phyloP scores from a whole-genome alignment of 371 early-diverging fungal species.

The Mortierella sp. region DNA sequence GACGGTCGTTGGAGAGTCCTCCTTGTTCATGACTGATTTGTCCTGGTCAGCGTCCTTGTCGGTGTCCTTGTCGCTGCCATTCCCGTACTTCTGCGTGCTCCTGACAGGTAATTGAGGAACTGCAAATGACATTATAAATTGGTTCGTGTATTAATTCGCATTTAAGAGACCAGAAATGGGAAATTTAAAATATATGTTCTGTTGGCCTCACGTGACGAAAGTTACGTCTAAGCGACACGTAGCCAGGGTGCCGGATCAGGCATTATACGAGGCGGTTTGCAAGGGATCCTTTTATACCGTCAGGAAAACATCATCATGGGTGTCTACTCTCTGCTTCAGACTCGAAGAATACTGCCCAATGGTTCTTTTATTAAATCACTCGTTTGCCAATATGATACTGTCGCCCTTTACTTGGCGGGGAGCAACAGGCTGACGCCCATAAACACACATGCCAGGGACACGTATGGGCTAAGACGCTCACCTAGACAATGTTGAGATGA shows the following conservation, averaged over 20 bases:
- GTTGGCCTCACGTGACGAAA: too few species aligned
- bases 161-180: neutral
- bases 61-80: neutral
- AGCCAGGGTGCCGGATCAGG: too few species aligned
- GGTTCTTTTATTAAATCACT: neutral
- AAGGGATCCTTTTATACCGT: too few species aligned
- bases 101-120: constrained; percentile 29
- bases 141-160: too few species aligned
- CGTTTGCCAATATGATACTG: neutral
- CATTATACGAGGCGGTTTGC: too few species aligned
- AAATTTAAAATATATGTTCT: too few species aligned
- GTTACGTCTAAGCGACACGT: too few species aligned
- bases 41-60: neutral
- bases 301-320: too few species aligned
- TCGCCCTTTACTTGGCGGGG: constrained; percentile 19
- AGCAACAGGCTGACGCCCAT: constrained; percentile 75
- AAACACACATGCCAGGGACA: constrained; percentile 82
- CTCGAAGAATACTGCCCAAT: neutral
- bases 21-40: neutral
- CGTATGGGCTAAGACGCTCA: constrained; percentile 89
- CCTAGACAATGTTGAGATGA: constrained; percentile 55
- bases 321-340: too few species aligned
- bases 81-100: constrained; percentile 1
- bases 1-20: too few species aligned
- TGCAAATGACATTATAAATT: constrained; percentile 30